Percentiles rank a stretch among this genome's conserved stretches.
Evolutionary conservation across 2,329 filamentous ascomycete genomes (phyloP).

Genomic region (Byssoonygena ceratinophila): DNA sequence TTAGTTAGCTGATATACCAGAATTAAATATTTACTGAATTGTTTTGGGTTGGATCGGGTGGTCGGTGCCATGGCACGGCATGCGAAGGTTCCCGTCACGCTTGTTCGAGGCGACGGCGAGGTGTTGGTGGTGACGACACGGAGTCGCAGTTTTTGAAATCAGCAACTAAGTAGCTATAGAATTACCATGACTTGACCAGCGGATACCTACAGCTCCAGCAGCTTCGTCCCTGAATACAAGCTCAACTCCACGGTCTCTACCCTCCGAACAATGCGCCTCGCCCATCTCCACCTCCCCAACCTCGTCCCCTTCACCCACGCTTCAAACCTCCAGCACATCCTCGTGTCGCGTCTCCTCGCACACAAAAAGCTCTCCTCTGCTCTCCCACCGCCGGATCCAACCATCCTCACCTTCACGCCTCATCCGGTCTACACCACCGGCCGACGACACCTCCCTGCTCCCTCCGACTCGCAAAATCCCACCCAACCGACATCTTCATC

Average conservation of each 20-base stretch:
- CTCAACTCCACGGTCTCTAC: no score
- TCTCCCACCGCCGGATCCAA: constrained; percentile 47
- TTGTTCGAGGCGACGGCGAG: neutral
- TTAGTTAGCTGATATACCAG: no score
- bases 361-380: constrained; percentile 44
- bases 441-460: constrained; percentile 55
- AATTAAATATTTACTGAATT: no score
- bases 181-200: no score
- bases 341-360: constrained; percentile 49
- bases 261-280: constrained; percentile 39
- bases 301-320: constrained; percentile 47
- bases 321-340: constrained; percentile 45
- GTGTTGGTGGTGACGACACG: no score
- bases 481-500: constrained; percentile 29
- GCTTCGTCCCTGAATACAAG: no score
- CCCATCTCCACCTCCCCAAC: constrained; percentile 50
- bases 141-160: no score
- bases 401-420: constrained; percentile 72
- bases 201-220: no score
- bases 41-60: constrained; percentile 1
- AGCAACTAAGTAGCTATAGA: no score
- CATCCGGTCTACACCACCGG: constrained; percentile 81
- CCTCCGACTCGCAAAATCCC: constrained; percentile 19
- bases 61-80: constrained; percentile 1
- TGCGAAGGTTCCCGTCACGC: constrained; percentile 3